phyloP scores from a whole-genome alignment of 139 green algal genomes.

The Chlamydomonas sp. region DNA sequence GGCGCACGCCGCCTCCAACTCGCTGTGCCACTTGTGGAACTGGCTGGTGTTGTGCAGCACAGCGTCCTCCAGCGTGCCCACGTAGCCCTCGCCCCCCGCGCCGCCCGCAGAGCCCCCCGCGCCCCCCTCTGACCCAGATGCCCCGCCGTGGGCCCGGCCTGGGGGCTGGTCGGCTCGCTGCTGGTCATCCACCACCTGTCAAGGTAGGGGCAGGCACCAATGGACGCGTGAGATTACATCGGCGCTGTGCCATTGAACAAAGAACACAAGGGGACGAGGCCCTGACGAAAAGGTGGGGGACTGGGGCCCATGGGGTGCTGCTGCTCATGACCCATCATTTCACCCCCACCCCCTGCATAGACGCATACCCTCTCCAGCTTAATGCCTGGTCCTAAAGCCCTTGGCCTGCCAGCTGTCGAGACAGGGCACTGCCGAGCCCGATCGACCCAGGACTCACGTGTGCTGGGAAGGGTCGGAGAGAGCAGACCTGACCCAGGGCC shows the following conservation, averaged over 20 bases:
- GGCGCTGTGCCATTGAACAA: neutral
- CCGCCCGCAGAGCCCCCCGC: too few species aligned
- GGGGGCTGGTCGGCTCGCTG: neutral
- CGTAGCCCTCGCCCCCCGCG: constrained; percentile 61
- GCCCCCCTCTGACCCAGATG: neutral
- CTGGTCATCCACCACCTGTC: constrained; percentile 48
- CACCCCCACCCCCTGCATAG: neutral
- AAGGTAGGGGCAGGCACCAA: neutral
- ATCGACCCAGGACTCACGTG: constrained; percentile 59
- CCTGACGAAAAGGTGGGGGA: neutral
- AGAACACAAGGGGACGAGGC: neutral
- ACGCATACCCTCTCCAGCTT: neutral
- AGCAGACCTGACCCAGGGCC: constrained; percentile 57
- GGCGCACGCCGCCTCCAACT: constrained; percentile 84
- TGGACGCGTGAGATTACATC: neutral
- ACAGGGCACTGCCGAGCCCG: too few species aligned
- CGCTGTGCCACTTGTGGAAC: constrained; percentile 91
- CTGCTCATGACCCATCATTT: neutral
- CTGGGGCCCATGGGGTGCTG: too few species aligned
- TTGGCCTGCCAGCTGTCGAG: too few species aligned
- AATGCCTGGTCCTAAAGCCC: neutral
- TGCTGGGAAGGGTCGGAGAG: constrained; percentile 64
- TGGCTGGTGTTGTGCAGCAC: constrained; percentile 83
- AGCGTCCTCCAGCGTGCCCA: constrained; percentile 71
- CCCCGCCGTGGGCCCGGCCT: neutral